Evolutionary conservation across 2,329 filamentous ascomycete species (phyloP), one percentile per base, ranked within the genome.

Genomic region (Fusarium sp.): DNA sequence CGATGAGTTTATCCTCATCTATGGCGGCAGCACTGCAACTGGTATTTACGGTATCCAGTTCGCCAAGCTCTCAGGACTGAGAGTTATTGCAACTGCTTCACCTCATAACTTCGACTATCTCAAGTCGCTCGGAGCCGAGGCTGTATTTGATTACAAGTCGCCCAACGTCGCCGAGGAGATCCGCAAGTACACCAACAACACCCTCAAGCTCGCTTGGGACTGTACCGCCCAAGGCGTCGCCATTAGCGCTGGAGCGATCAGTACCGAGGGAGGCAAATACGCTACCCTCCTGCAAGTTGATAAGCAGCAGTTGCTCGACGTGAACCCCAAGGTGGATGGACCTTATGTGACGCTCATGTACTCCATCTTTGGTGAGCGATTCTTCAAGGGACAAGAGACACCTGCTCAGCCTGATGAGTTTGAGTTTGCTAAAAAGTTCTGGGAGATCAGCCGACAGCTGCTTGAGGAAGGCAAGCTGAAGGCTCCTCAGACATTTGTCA

Each of bases 1-100:
- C 29, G 76, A 81, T 39, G 74, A 82, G 44, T 79, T 82, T 2
- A 73, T 85, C 50, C 72, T 85, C 7, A 83, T 84, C 62, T 84
- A 85, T 47, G 84, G 83, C 47, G 83, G 82, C 18, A 86, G 86
- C 77, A 89, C 85, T 15, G 88, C 87, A 6, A 88, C 87, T 3
- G 85, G 84, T 78, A 86, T 88, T 52, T 86, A 88, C 59, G 83
- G 80, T 6, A 82, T 85, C 66, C 83, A 84, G 73, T 82, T 76
- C 63, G 82, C 82, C 53, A 82, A 80, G 68, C 72, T 79, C 9
- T 82, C 80, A 9, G 83, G 81, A 3, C 77, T 80, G 22, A 72
- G 60, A 22, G 81, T 84, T 3, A 73, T 83, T 9, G 70, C 82
- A 3, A 84, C 82, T 1, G 74, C 79, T 9, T 84, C 83, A 29